Evolutionary conservation across 805 yeast species (phyloP).

Genomic region (Diddensiella santjacobensis): DNA sequence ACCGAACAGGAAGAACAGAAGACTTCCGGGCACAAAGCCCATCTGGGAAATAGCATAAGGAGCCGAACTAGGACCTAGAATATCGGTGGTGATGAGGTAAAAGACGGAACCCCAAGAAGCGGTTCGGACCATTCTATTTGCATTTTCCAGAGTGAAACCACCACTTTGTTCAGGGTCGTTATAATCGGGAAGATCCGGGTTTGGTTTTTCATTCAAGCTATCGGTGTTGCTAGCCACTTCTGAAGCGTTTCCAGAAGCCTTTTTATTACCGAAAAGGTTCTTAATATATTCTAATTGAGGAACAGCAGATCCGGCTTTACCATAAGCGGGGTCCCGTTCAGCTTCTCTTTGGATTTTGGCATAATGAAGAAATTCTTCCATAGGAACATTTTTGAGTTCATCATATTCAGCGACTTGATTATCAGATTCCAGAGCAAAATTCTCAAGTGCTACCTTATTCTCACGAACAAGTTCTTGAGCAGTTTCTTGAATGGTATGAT

Average conservation of each 20-base stretch:
- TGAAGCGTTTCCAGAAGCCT: background rate
- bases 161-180: background rate
- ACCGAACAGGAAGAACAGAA: conserved; percentile 42
- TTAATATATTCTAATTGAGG: conserved; percentile 15
- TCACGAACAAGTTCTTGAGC: background rate
- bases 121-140: conserved; percentile 23
- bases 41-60: conserved; percentile 44
- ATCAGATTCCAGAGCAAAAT: background rate
- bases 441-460: background rate
- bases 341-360: conserved; percentile 21
- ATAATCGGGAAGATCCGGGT: background rate
- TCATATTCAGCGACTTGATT: conserved; percentile 2
- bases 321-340: conserved; percentile 16
- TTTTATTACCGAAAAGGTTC: conserved; percentile 10
- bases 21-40: conserved; percentile 45
- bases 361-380: conserved; percentile 24
- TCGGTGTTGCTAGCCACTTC: background rate
- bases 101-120: conserved; percentile 35
- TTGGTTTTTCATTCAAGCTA: conserved; percentile 2
- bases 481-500: background rate
- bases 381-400: conserved; percentile 15
- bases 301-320: conserved; percentile 9
- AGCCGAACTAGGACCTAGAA: conserved; percentile 44
- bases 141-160: conserved; percentile 10
- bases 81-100: conserved; percentile 47